A percentile compares a stretch with the other conserved stretches of the same genome.
These are phyloP conservation scores for Amaranthus palmeri DNA, from an alignment of 148 eudicot genomes.

Conservation along the genomic window DNA sequence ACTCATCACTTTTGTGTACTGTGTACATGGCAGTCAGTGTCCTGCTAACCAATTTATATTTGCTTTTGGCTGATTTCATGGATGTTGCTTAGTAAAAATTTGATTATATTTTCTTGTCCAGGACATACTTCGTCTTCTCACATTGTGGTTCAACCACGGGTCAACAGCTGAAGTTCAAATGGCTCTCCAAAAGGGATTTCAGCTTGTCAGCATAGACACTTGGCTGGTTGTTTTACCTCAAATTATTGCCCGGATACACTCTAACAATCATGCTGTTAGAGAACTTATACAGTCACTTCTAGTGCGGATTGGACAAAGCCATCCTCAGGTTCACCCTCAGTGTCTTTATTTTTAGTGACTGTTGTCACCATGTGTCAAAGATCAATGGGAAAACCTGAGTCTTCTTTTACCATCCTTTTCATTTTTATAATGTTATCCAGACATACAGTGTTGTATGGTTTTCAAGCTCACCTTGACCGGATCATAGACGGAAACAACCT, in stretches of 20 bases:
- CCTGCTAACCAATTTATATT: neutral
- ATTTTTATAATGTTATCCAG: no score
- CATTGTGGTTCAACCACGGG: conserved; percentile 98
- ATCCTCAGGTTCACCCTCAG: conserved; percentile 77
- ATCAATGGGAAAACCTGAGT: no score
- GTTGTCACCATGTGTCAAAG: neutral
- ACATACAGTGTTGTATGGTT: no score
- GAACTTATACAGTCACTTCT: conserved; percentile 89
- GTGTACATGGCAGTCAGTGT: neutral
- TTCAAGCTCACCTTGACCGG: no score
- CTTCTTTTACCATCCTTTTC: no score
- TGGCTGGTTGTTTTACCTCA: conserved; percentile 99
- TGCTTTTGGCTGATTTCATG: neutral
- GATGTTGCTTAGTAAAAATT: neutral
- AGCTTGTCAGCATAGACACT: conserved; percentile 87
- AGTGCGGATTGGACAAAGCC: conserved; percentile 92
- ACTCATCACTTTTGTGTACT: neutral
- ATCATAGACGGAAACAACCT: no score
- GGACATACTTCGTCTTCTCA: conserved; percentile 98
- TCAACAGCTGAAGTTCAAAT: conserved; percentile 84
- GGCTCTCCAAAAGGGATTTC: conserved; percentile 84
- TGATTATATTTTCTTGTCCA: conserved; percentile 20
- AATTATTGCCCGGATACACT: conserved; percentile 95
- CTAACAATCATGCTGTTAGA: conserved; percentile 88
- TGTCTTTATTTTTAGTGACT: neutral